A percentile compares a stretch with the other conserved stretches of the same genome.
Conservation (phyloP, 345 rosid genomes). For the Triadica sebifera region DNA sequence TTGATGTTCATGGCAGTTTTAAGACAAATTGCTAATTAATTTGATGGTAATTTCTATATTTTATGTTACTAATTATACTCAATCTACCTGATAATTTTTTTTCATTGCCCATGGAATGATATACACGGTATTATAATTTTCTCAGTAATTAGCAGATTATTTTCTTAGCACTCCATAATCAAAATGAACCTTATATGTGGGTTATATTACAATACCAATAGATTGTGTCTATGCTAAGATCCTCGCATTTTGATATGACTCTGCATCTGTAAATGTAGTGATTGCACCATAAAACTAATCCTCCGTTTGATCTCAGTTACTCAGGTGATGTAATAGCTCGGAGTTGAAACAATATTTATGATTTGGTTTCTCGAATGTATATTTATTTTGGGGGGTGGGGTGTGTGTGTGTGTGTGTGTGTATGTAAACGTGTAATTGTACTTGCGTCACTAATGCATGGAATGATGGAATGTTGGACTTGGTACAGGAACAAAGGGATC, state of each 20-base stretch:
- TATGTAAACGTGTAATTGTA: background rate
- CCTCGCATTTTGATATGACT: background rate
- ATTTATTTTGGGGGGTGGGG: too few relatives aligned
- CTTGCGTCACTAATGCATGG: background rate
- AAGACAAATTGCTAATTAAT: background rate
- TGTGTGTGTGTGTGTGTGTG: too few relatives aligned
- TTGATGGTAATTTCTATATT: background rate
- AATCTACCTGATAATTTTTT: background rate
- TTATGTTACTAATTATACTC: background rate
- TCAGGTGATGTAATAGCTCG: background rate
- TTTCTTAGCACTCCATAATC: too few relatives aligned
- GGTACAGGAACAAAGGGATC: constrained; percentile 44
- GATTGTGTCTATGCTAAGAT: background rate
- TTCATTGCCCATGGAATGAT: background rate
- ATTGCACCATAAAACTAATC: background rate
- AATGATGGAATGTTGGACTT: too few relatives aligned
- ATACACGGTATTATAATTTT: too few relatives aligned
- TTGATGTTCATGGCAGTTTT: background rate
- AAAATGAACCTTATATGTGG: background rate
- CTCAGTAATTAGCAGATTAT: background rate
- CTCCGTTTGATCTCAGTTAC: background rate
- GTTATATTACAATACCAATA: background rate
- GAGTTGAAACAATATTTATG: background rate
- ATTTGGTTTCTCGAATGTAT: background rate
- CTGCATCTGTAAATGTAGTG: too few relatives aligned